Percentiles rank a stretch among this genome's conserved stretches.
These are phyloP conservation scores for Beauveria australis DNA, from an alignment of 2,329 filamentous ascomycete species.

Conservation along the genomic window DNA sequence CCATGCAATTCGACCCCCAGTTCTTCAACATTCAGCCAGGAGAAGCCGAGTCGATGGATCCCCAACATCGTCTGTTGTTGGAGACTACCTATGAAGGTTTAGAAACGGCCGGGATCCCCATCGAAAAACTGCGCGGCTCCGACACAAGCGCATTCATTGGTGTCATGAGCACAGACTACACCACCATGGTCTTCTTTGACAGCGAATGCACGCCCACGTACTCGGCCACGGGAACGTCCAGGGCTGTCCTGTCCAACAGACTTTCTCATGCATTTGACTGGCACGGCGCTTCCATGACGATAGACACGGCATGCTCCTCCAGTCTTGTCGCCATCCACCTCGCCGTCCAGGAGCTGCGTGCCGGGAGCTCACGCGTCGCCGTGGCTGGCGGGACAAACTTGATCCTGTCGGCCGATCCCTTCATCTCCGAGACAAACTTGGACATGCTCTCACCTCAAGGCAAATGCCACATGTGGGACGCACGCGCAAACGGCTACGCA, in stretches of 20 bases:
- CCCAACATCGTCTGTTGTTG: constrained; percentile 22
- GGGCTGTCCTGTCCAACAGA: constrained; percentile 33
- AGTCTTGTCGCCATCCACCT: constrained; percentile 39
- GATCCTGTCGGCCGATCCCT: background rate
- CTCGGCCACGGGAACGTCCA: background rate
- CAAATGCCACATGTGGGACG: constrained; percentile 32
- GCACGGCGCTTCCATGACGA: constrained; percentile 39
- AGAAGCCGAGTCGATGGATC: constrained; percentile 30
- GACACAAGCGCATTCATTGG: constrained; percentile 17
- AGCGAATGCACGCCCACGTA: constrained; percentile 8
- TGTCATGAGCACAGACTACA: constrained; percentile 21
- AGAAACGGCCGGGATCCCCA: constrained; percentile 10
- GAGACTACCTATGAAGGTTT: constrained; percentile 26
- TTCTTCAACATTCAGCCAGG: constrained; percentile 38
- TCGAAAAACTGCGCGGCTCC: constrained; percentile 4
- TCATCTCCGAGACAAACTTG: constrained; percentile 33
- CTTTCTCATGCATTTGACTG: constrained; percentile 46
- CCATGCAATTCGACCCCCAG: constrained; percentile 31
- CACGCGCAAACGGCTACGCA: constrained; percentile 38
- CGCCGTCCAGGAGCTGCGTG: constrained; percentile 36
- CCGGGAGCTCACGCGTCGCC: constrained; percentile 34
- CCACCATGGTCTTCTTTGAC: constrained; percentile 20
- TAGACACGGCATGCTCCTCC: constrained; percentile 42
- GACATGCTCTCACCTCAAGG: constrained; percentile 40
- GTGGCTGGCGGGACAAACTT: constrained; percentile 24